phyloP scores from a whole-genome alignment of 2,329 filamentous ascomycete species.

The Aspergillus fructus region DNA sequence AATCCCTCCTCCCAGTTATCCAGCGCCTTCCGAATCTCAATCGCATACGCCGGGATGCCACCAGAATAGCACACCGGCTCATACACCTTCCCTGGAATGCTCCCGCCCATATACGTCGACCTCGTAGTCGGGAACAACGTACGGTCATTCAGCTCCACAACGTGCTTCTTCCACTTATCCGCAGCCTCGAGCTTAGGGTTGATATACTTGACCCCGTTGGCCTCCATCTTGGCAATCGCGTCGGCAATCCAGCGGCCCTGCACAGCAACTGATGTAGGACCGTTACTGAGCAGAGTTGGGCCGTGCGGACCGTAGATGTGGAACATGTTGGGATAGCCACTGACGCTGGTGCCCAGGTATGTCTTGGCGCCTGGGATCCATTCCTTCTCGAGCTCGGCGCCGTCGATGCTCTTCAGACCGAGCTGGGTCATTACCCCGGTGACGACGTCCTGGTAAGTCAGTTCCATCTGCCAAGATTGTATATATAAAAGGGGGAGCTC shows the following conservation, averaged over 20 bases:
- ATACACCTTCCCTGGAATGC: constrained; percentile 53
- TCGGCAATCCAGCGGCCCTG: constrained; percentile 46
- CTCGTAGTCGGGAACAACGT: constrained; percentile 51
- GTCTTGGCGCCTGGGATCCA: constrained; percentile 41
- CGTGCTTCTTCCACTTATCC: constrained; percentile 50
- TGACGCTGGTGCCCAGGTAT: constrained; percentile 45
- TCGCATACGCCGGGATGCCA: constrained; percentile 20
- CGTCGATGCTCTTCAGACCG: constrained; percentile 36
- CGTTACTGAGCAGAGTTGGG: constrained; percentile 58
- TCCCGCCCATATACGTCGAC: constrained; percentile 59
- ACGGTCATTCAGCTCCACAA: constrained; percentile 48
- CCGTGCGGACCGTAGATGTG: constrained; percentile 57
- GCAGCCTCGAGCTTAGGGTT: constrained; percentile 50
- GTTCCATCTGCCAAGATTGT: too few species aligned
- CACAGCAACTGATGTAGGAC: constrained; percentile 54
- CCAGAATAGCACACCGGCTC: constrained; percentile 51
- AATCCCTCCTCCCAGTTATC: constrained; percentile 4
- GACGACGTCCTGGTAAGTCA: constrained; percentile 29
- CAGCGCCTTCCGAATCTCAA: constrained; percentile 15
- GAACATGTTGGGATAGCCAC: constrained; percentile 52
- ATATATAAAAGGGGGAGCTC: not conserved
- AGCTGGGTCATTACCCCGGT: constrained; percentile 44
- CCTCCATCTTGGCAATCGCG: constrained; percentile 51
- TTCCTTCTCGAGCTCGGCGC: constrained; percentile 33
- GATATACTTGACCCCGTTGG: constrained; percentile 50